Evolutionary conservation across 495 filamentous ascomycete genomes (phyloP), one percentile per base, ranked within the genome.

Genomic region (Hypomontagnella submonticulosa): DNA sequence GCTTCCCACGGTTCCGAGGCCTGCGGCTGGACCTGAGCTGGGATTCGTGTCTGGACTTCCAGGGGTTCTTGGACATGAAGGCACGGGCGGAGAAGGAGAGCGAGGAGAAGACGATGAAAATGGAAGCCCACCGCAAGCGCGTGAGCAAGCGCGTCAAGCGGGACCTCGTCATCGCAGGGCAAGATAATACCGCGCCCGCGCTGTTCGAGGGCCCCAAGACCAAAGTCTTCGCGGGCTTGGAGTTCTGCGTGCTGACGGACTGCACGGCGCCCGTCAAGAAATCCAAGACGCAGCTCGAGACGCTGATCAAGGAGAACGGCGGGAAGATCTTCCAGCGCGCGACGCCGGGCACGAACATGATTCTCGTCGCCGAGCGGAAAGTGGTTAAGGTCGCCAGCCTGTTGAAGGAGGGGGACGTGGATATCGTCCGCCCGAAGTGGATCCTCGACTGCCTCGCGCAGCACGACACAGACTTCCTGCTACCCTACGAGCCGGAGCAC

Each of bases 1-100:
- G 95, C 1, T 99, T 99, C 68, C 95, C 95, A 0, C 86, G 95
- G 10, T 97, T 98, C 76, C 95, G 92, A 69, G 87, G 81, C 54
- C 73, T 98, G 23, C 85, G 93, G 12, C 81, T 83, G 19, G 95
- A 98, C 72, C 92, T 92, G 61, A 80, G 87, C 52, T 99, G 96
- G 96, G 84, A 88, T 43, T 84, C 82, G 20, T 89, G 93, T 6
- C 80, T 97, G 7, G 89, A 89, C 3, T 78, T 93, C 4, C 83
- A 88, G 36, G 93, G 92, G 30, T 97, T 97, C 63, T 71, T 88
- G 36, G 83, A 87, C 7, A 76, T 98, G 18, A 89, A 91, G 67
- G 79, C 79, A 1, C 86, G 88, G 60, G 88, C 86, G 0, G 92
- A 96, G 64, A 82, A 87, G 36, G 88, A 91, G 58, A 83, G 88